These are phyloP conservation scores for Stellera chamaejasme DNA, from an alignment of 345 rosid species.

Conservation along the genomic window DNA sequence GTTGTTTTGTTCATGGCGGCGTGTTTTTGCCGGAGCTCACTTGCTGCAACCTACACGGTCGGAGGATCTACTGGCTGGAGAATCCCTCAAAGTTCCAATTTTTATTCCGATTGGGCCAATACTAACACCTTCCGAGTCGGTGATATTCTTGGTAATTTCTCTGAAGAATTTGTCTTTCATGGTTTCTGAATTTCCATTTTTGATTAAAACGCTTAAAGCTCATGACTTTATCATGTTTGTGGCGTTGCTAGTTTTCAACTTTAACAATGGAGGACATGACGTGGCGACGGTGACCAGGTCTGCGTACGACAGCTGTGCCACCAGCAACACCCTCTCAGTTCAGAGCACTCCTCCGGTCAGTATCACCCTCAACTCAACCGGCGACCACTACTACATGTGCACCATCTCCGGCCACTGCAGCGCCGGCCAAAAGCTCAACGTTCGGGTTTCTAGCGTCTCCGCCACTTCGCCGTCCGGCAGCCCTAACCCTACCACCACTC, in stretches of 20 bases:
- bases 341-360: slow-evolving; percentile 25
- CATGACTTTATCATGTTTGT: not conserved
- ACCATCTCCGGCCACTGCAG: slow-evolving; percentile 31
- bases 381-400: slow-evolving; percentile 42
- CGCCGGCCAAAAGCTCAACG: slow-evolving; percentile 37
- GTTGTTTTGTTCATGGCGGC: slow-evolving; percentile 11
- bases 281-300: slow-evolving; percentile 38
- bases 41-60: slow-evolving; percentile 19
- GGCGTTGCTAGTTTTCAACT: slow-evolving; percentile 49
- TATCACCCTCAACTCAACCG: slow-evolving; percentile 31
- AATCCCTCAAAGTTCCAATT: slow-evolving; percentile 5
- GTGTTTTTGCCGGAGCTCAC: slow-evolving; percentile 2
- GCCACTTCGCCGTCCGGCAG: slow-evolving; percentile 1
- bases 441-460: slow-evolving; percentile 23
- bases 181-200: too few relatives aligned
- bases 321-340: slow-evolving; percentile 18
- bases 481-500: not conserved
- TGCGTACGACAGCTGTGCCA: slow-evolving; percentile 29
- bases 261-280: slow-evolving; percentile 37
- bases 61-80: slow-evolving; percentile 31
- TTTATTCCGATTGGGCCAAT: slow-evolving; percentile 28
- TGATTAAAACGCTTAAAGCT: too few relatives aligned
- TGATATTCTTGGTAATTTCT: slow-evolving; percentile 27
- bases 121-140: slow-evolving; percentile 21
- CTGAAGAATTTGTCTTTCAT: too few relatives aligned